phyloP scores from a whole-genome alignment of 805 yeast genomes.

The Kluyveromyces nonfermentans region DNA sequence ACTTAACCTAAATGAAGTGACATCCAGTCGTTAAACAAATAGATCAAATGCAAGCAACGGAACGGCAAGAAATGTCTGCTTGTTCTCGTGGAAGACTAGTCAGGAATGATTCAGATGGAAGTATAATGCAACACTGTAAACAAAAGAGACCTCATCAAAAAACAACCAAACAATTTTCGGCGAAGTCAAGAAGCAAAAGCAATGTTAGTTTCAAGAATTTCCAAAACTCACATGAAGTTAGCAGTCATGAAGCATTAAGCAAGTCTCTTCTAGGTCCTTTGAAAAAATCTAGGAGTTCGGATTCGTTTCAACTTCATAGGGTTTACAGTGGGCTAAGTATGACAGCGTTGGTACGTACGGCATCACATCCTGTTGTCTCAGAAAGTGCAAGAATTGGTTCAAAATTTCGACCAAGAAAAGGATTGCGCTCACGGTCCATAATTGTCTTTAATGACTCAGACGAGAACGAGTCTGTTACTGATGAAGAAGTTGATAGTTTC shows the following conservation, averaged over 20 bases:
- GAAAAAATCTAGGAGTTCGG: conserved; percentile 23
- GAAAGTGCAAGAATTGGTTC: conserved; percentile 10
- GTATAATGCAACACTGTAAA: background rate
- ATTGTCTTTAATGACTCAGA: conserved; percentile 20
- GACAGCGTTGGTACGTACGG: conserved; percentile 24
- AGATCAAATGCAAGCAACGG: background rate
- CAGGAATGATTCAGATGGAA: background rate
- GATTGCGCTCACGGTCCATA: conserved; percentile 16
- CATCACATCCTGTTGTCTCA: conserved; percentile 15
- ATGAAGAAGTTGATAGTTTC: conserved; percentile 36
- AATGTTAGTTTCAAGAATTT: conserved; percentile 26
- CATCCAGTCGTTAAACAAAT: no score
- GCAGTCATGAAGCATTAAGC: conserved; percentile 18
- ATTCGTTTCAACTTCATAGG: conserved; percentile 20
- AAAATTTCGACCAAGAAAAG: conserved; percentile 24
- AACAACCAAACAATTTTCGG: conserved; percentile 21
- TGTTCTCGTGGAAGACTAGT: conserved; percentile 1
- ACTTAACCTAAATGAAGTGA: no score
- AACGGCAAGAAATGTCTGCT: background rate
- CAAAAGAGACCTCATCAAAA: conserved; percentile 5
- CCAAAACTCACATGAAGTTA: conserved; percentile 14
- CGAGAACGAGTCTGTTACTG: conserved; percentile 21
- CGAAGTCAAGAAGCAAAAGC: conserved; percentile 26
- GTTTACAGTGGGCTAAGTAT: conserved; percentile 26
- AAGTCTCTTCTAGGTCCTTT: conserved; percentile 9